Evolutionary conservation across 1,284 basidiomycete species (phyloP).

Genomic region (Naganishia albida): DNA sequence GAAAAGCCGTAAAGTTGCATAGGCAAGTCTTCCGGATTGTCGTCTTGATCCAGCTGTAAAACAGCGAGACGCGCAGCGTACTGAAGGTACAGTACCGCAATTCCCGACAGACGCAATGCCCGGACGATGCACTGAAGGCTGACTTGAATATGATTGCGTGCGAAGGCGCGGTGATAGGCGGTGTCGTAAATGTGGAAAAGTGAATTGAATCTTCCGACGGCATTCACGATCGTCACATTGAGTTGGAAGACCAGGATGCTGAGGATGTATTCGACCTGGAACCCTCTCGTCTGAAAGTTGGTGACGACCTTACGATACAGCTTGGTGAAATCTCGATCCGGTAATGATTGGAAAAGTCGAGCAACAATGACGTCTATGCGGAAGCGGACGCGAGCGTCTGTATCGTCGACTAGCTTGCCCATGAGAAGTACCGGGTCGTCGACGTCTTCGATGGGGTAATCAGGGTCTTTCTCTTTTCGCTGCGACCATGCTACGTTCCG

Average conservation of each 20-base stretch:
- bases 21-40: slow-evolving; percentile 67
- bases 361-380: slow-evolving; percentile 68
- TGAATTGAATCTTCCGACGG: slow-evolving; percentile 75
- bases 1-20: slow-evolving; percentile 59
- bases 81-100: slow-evolving; percentile 71
- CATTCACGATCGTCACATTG: slow-evolving; percentile 81
- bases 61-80: slow-evolving; percentile 71
- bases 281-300: slow-evolving; percentile 36
- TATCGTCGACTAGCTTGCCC: slow-evolving; percentile 57
- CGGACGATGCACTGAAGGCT: slow-evolving; percentile 66
- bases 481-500: slow-evolving; percentile 45
- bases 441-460: not conserved
- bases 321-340: slow-evolving; percentile 1
- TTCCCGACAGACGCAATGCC: slow-evolving; percentile 67
- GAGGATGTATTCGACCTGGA: slow-evolving; percentile 65
- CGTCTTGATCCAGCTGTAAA: slow-evolving; percentile 42
- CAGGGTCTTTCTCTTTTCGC: not conserved
- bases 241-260: slow-evolving; percentile 75
- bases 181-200: slow-evolving; percentile 85
- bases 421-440: not conserved
- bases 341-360: slow-evolving; percentile 18
- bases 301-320: slow-evolving; percentile 37
- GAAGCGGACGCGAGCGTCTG: slow-evolving; percentile 83
- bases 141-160: slow-evolving; percentile 65
- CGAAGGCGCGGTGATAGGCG: slow-evolving; percentile 56